phyloP scores from a whole-genome alignment of 2,329 filamentous ascomycete species.

The Fusarium proliferatum region DNA sequence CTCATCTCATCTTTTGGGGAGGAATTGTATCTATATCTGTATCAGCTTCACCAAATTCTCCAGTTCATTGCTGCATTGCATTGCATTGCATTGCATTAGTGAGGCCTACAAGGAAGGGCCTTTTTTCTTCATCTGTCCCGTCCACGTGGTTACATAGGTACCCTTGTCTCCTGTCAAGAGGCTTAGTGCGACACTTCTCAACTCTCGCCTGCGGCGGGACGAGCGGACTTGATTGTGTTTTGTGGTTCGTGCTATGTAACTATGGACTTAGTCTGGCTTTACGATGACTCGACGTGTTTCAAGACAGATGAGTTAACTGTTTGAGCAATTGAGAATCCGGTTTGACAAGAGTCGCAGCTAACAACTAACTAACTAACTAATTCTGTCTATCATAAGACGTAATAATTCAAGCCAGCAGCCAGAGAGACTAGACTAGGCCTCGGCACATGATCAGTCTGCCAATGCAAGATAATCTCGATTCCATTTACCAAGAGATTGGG shows the following conservation, averaged over 20 bases:
- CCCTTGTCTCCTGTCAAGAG: slow-evolving; percentile 28
- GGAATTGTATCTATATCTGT: background rate
- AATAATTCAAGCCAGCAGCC: background rate
- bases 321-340: background rate
- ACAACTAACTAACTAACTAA: background rate
- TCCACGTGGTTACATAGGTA: slow-evolving; percentile 23
- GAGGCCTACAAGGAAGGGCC: slow-evolving; percentile 1
- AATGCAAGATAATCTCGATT: slow-evolving; percentile 4
- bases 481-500: background rate
- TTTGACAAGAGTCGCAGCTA: slow-evolving; percentile 7
- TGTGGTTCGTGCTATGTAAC: slow-evolving; percentile 4
- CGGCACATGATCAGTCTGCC: background rate
- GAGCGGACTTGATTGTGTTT: slow-evolving; percentile 1
- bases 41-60: background rate
- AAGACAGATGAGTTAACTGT: background rate
- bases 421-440: background rate
- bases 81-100: background rate
- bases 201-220: slow-evolving; percentile 12
- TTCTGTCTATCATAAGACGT: background rate
- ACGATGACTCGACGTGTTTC: slow-evolving; percentile 3
- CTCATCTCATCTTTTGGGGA: background rate
- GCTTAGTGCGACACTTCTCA: background rate
- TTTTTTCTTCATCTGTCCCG: background rate
- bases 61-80: background rate
- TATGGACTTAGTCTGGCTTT: slow-evolving; percentile 2